Evolutionary conservation across 345 rosid genomes (phyloP).

Genomic region (Alliaria petiolata): DNA sequence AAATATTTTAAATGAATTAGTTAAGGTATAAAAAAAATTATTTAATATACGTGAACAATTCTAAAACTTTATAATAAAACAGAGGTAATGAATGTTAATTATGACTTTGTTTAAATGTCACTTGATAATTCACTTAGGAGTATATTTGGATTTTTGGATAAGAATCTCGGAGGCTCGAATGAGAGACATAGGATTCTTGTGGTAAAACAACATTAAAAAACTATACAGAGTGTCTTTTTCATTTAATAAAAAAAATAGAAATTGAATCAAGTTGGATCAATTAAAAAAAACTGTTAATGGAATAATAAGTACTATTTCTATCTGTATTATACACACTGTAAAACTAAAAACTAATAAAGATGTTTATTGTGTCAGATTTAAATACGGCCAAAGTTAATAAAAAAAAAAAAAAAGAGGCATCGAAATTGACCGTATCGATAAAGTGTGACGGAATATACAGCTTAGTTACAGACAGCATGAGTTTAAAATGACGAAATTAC

Average conservation of each 20-base stretch:
- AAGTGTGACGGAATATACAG: conserved; percentile 20
- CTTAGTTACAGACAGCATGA: conserved; percentile 15
- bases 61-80: background rate
- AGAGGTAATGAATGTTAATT: too few species aligned
- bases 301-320: background rate
- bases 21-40: too few species aligned
- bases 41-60: too few species aligned
- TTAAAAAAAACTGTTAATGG: background rate
- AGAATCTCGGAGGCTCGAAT: background rate
- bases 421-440: conserved; percentile 12
- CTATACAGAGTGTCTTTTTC: too few species aligned
- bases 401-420: background rate
- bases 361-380: background rate
- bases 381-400: background rate
- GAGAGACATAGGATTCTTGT: conserved; percentile 22
- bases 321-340: background rate
- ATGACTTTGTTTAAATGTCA: background rate
- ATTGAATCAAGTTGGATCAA: conserved; percentile 7
- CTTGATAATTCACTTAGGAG: background rate
- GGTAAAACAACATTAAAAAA: background rate
- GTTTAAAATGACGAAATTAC: background rate
- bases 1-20: background rate
- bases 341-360: background rate
- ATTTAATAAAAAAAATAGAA: background rate
- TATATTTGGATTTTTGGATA: background rate